Evolutionary conservation across 331 rosid species (phyloP).

Genomic region (Rosa hybrid): DNA sequence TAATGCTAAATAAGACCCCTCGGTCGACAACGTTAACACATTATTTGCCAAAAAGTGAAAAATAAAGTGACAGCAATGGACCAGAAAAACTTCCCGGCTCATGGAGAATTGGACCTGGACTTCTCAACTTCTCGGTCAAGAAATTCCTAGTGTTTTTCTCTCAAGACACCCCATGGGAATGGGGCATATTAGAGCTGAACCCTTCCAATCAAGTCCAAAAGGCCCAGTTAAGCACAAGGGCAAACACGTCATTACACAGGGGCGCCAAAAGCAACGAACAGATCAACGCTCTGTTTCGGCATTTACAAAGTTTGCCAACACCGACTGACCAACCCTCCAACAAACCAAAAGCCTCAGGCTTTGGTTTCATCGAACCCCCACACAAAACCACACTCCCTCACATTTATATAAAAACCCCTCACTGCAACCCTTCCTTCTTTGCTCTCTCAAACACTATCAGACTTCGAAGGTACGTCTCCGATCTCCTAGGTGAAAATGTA

Average conservation of each 20-base stretch:
- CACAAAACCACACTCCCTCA: neutral
- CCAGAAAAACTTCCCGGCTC: too few relatives aligned
- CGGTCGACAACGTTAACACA: too few relatives aligned
- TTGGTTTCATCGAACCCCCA: constrained; percentile 39
- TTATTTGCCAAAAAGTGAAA: too few relatives aligned
- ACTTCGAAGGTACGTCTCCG: constrained; percentile 26
- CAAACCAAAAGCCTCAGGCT: constrained; percentile 24
- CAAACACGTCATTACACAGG: constrained; percentile 7
- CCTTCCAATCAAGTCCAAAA: neutral
- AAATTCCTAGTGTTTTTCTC: too few relatives aligned
- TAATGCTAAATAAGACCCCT: too few relatives aligned
- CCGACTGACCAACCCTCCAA: constrained; percentile 11
- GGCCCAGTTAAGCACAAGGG: neutral
- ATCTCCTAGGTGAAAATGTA: neutral
- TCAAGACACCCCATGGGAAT: too few relatives aligned
- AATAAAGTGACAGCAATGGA: too few relatives aligned
- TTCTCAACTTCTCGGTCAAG: too few relatives aligned
- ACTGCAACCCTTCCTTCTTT: neutral
- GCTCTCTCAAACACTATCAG: constrained; percentile 5
- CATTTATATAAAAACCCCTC: neutral
- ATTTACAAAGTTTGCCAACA: constrained; percentile 30
- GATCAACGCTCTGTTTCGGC: constrained; percentile 15
- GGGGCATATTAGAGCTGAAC: neutral
- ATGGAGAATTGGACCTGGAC: too few relatives aligned
- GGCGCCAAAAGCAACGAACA: constrained; percentile 25